Conservation (phyloP, 768 basidiomycete species). For the Lanmaoa rubissima region DNA sequence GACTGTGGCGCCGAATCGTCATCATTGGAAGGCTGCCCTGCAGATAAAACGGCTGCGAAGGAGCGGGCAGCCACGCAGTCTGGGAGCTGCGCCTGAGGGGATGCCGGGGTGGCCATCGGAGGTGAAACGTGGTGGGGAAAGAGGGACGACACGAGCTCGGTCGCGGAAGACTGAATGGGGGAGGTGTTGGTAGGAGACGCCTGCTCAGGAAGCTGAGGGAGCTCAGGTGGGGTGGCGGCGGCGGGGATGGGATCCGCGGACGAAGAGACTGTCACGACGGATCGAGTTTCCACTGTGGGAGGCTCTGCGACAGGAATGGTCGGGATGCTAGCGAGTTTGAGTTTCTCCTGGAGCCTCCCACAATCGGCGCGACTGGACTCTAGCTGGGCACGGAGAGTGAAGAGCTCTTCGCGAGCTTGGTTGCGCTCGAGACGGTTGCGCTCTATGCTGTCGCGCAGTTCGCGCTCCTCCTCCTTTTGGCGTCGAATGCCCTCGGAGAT, state of each 20-base stretch:
- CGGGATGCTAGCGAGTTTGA: slow-evolving; percentile 8
- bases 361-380: slow-evolving; percentile 34
- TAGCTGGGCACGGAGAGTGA: slow-evolving; percentile 34
- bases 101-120: slow-evolving; percentile 31
- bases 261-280: slow-evolving; percentile 8
- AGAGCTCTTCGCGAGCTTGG: slow-evolving; percentile 33
- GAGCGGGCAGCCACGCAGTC: slow-evolving; percentile 36
- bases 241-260: not conserved
- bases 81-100: slow-evolving; percentile 34
- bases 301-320: slow-evolving; percentile 1
- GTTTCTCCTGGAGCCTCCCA: slow-evolving; percentile 30
- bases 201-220: slow-evolving; percentile 2
- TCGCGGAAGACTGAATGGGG: slow-evolving; percentile 14
- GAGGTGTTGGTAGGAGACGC: not conserved
- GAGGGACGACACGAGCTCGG: slow-evolving; percentile 20
- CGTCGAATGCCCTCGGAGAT: slow-evolving; percentile 40
- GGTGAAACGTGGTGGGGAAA: slow-evolving; percentile 23
- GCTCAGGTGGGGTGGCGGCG: slow-evolving; percentile 1
- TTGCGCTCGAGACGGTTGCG: slow-evolving; percentile 36
- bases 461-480: slow-evolving; percentile 39
- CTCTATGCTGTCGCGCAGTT: slow-evolving; percentile 34
- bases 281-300: not conserved
- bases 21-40: slow-evolving; percentile 27
- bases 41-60: slow-evolving; percentile 32
- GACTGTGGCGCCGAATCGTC: slow-evolving; percentile 26